Base-by-base conservation (phyloP, 2,329 filamentous ascomycete species). In the Conoideocrella luteorostrata region DNA sequence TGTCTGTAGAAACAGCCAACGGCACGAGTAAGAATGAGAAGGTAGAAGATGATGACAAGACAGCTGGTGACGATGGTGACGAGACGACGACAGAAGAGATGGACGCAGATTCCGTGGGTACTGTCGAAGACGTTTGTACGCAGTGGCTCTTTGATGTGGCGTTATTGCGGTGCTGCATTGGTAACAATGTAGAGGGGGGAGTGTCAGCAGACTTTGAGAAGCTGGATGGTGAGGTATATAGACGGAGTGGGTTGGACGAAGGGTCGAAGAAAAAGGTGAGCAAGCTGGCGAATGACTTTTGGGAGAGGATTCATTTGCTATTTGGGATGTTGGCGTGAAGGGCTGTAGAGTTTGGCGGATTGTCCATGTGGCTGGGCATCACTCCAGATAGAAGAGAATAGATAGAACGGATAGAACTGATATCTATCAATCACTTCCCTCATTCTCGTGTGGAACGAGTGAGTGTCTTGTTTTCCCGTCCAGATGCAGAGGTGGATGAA, bases 281-380 rank as follows among this genome's bases (percentile, higher is more conserved):
- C 52, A 85, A 83, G 62, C 69, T 73, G 13, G 78, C 87, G 5
- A 69, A 74, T 36, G 87, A 90, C 41, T 94, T 93, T 62, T 93
- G 87, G 80, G 87, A 84, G 68, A 80, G 85, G 56, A 93, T 86
- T 10, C 83, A 78, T 60, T 64, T 96, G 50, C 63, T 96, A 21
- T 95, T 96, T 65, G 88, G 86, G 2, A 67, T 95, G 45, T 65
- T 96, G 50, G 73, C 72, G 52, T 74, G 26, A 39, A 13, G n/a
- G 7, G 18, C 10, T 7, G n/a, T n/a, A n/a, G n/a, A n/a, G n/a
- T n/a, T n/a, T n/a, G n/a, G n/a, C n/a, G n/a, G n/a, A n/a, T n/a
- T n/a, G n/a, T n/a, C n/a, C n/a, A n/a, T n/a, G n/a, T n/a, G n/a
- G n/a, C n/a, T n/a, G n/a, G n/a, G n/a, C n/a, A n/a, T n/a, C n/a